Conservation (phyloP, 345 rosid species). For the Alliaria petiolata region DNA sequence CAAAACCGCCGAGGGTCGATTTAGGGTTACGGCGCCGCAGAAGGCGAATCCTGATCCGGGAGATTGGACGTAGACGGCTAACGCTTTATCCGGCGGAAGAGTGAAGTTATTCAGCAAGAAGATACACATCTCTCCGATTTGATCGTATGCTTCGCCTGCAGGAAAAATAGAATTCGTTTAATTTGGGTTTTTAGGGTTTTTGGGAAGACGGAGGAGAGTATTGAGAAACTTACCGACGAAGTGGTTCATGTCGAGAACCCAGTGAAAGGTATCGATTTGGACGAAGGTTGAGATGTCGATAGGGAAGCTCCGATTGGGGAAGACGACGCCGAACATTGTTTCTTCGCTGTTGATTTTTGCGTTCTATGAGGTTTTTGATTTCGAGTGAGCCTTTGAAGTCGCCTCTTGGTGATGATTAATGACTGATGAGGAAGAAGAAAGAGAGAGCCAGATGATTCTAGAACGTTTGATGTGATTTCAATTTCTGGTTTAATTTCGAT, state of each 20-base stretch:
- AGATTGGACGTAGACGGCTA: slow-evolving; percentile 89
- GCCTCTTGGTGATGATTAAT: not conserved
- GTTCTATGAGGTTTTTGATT: not conserved
- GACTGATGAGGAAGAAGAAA: not conserved
- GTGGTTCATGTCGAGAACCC: slow-evolving; percentile 97
- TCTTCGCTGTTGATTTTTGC: not conserved
- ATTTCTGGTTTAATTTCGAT: too few relatives aligned
- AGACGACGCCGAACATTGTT: slow-evolving; percentile 87
- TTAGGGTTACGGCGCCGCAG: slow-evolving; percentile 77
- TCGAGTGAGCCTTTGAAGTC: not conserved
- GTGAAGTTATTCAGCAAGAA: slow-evolving; percentile 74
- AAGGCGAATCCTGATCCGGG: slow-evolving; percentile 80
- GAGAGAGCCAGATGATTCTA: slow-evolving; percentile 4
- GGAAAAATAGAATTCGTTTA: not conserved
- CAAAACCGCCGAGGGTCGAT: slow-evolving; percentile 83
- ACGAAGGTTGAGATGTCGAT: slow-evolving; percentile 81
- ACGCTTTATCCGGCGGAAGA: slow-evolving; percentile 84
- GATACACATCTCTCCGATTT: slow-evolving; percentile 77
- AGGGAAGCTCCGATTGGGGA: slow-evolving; percentile 95
- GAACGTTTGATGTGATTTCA: not conserved
- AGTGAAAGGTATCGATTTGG: slow-evolving; percentile 89
- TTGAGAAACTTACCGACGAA: slow-evolving; percentile 59
- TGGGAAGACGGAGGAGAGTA: not conserved
- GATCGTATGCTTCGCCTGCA: slow-evolving; percentile 82
- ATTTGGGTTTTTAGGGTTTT: not conserved